Evolutionary conservation across 345 rosid species (phyloP).

Genomic region (Barbarea vulgaris): DNA sequence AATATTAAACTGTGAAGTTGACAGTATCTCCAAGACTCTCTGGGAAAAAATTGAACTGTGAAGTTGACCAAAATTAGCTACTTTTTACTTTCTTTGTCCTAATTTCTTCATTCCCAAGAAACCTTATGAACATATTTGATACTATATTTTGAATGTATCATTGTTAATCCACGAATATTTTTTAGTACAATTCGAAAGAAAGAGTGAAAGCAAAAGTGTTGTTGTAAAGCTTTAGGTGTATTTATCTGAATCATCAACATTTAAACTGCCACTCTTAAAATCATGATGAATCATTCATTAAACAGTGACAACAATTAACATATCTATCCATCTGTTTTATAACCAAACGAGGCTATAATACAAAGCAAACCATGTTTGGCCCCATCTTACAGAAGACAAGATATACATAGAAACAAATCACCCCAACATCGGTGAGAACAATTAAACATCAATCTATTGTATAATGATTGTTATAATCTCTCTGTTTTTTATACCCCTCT

Average conservation of each 20-base stretch:
- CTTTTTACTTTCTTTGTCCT: not conserved
- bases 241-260: not conserved
- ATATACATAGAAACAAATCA: conserved; percentile 24
- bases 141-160: no score
- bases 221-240: not conserved
- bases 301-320: conserved; percentile 5
- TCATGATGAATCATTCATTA: not conserved
- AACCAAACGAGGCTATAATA: conserved; percentile 26
- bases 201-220: not conserved
- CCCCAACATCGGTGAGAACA: conserved; percentile 11
- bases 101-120: not conserved
- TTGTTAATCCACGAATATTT: not conserved
- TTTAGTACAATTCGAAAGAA: not conserved
- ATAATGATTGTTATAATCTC: conserved; percentile 9
- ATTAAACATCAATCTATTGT: conserved; percentile 13
- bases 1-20: no score
- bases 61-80: not conserved
- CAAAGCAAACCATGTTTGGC: conserved; percentile 27
- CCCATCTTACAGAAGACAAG: conserved; percentile 28
- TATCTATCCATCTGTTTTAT: conserved; percentile 24
- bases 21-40: not conserved
- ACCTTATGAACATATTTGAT: not conserved
- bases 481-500: conserved; percentile 30
- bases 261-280: not conserved
- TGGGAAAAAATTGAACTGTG: not conserved